Base-by-base conservation (phyloP, 2,329 filamentous ascomycete genomes). In the Cadophora luteo-olivacea region DNA sequence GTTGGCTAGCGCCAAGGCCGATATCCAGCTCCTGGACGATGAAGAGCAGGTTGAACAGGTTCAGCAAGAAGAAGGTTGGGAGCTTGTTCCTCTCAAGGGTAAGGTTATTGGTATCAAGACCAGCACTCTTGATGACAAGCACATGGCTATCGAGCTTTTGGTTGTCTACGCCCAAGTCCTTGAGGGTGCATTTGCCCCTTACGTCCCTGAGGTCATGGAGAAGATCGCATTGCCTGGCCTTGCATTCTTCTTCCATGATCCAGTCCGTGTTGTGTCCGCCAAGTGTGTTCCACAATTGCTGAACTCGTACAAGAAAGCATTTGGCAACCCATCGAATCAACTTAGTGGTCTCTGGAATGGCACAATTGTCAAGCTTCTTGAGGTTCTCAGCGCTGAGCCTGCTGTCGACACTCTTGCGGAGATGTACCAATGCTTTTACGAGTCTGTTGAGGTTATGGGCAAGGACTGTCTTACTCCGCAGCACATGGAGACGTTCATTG, bases 341-440 rank as follows among this genome's bases (percentile, higher is more conserved):
- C 89, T 98, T 66, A 86, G 84, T n/a, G 86, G 88, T 54, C 86
- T 99, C 61, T 99, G 96, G 96, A 87, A 86, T 70, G 89, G 87
- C 66, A 97, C 94, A 4, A 90, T 96, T 11, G 92, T 93, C 75
- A 97, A 97, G 82, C 87, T 98, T 45, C 88, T 99, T 12, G 96
- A 98, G 80, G 94, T 97, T 1, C 86, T 99, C 49, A 93, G 91
- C 70, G 94, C 94, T 0, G 96, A 99, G 82, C 95, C 96, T 24
- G 94, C 94, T 1, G 94, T 99, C 68, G 96, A 99, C 76, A 97
- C 96, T 0, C 86, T 99, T 58, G 95, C 96, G 1, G 96, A 98
- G 82, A 97, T 99, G 93, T 99, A 97, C 81, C 95, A 98, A 81
- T 99, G 96, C 84, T 99, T 99, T 84, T 99, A 99, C 80, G 96